phyloP scores from a whole-genome alignment of 23 red algal species.

The Cyanidiococcus yangmingshanensis region DNA sequence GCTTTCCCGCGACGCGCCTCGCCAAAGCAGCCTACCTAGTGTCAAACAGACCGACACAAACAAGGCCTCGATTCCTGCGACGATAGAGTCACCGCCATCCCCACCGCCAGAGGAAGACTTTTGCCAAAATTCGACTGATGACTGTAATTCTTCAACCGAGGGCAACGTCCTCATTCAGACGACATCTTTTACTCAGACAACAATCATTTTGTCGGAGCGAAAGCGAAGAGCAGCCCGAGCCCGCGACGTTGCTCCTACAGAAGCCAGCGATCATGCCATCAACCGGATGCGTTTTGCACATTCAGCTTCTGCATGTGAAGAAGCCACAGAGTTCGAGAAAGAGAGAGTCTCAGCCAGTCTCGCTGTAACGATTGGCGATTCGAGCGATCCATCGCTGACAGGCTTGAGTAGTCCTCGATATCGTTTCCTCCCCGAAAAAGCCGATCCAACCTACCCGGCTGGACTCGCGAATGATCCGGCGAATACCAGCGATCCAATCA shows the following conservation, averaged over 20 bases:
- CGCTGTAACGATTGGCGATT: not conserved
- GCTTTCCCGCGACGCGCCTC: not conserved
- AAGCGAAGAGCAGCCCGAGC: not conserved
- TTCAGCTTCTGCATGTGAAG: not conserved
- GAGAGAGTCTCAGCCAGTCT: not conserved
- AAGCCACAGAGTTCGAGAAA: not conserved
- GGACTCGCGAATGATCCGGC: not conserved
- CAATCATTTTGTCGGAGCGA: not conserved
- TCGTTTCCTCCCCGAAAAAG: not conserved
- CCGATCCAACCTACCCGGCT: not conserved
- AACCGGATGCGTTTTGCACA: not conserved
- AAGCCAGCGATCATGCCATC: not conserved
- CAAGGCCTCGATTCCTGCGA: not conserved
- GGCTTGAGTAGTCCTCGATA: not conserved
- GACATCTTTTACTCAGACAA: not conserved
- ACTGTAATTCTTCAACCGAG: not conserved
- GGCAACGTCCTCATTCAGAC: slow-evolving; percentile 3
- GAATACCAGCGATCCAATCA: not conserved
- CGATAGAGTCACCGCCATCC: not conserved
- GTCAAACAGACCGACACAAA: no score
- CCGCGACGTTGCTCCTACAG: not conserved
- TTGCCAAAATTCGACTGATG: not conserved
- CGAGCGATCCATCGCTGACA: not conserved
- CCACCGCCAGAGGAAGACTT: slow-evolving; percentile 17
- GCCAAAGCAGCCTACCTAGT: not conserved